phyloP scores from a whole-genome alignment of 2,329 filamentous ascomycete genomes.

The Sarocladiaceae sp. region DNA sequence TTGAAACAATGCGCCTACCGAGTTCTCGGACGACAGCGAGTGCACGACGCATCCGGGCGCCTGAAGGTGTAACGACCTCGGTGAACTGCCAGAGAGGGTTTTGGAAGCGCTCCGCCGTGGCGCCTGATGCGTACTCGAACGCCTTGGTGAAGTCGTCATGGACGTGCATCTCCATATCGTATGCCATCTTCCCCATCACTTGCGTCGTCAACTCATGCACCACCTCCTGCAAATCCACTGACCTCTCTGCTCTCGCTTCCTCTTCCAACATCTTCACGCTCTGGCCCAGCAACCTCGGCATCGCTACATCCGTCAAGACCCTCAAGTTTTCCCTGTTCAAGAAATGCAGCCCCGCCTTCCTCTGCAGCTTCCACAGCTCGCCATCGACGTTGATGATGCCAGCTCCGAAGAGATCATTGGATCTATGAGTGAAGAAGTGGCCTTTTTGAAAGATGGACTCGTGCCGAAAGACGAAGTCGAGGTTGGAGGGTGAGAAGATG shows the following conservation, averaged over 20 bases:
- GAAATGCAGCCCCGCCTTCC: conserved; percentile 55
- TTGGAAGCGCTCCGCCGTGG: conserved; percentile 55
- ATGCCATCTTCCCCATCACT: conserved; percentile 63
- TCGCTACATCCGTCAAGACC: conserved; percentile 47
- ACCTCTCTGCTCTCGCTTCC: conserved; percentile 10
- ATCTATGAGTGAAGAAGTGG: conserved; percentile 51
- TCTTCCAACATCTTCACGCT: conserved; percentile 19
- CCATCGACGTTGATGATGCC: conserved; percentile 64
- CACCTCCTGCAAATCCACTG: conserved; percentile 50
- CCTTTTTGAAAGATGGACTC: conserved; percentile 57
- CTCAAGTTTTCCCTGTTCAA: conserved; percentile 49
- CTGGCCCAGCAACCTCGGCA: conserved; percentile 46
- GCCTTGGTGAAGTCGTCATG: conserved; percentile 53
- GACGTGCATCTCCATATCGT: conserved; percentile 61
- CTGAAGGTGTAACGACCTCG: conserved; percentile 40
- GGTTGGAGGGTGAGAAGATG: conserved; percentile 53
- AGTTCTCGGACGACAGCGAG: conserved; percentile 46
- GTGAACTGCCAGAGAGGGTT: conserved; percentile 58
- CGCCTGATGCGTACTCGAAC: conserved; percentile 57
- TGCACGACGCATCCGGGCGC: conserved; percentile 40
- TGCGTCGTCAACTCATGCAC: conserved; percentile 60
- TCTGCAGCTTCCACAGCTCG: conserved; percentile 55
- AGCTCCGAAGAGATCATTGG: conserved; percentile 58
- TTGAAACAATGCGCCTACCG: conserved; percentile 51
- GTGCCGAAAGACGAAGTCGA: conserved; percentile 57